Base-by-base conservation (phyloP, 345 rosid genomes). In the Euclidium syriacum region DNA sequence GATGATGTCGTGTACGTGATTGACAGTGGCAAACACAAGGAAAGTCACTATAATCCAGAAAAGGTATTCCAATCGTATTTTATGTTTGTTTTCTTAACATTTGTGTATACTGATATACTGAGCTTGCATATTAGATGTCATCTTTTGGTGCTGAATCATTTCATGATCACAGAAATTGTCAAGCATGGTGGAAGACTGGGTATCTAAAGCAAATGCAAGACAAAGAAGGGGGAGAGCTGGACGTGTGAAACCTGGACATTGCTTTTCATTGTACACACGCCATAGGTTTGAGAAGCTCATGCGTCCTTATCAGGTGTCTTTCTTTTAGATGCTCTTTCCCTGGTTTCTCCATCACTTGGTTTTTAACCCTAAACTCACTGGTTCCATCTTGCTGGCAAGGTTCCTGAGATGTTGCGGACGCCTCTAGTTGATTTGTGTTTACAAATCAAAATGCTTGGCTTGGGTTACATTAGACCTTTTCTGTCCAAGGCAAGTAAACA, bases 181-280 rank as follows among this genome's bases (percentile, higher is more conserved):
- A 46, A 86, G 95, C 79, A 91, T 91, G 96, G 95, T 88, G 59
- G 96, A 91, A 80, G 98, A 91, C 75, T 91, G 98, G 98, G 83
- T 91, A 72, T 86, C 96, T 62, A 80, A 79, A 79, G 98, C 98
- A 49, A 91, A 91, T 77, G 90, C 86, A 29, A 80, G 88, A 75
- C 96, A 91, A 42, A 79, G 98, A 5, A 78, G 81, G 47, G 96
- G 98, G 66, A 80, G 98, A 79, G 98, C 96, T 64, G 96, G 96
- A 20, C 95, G 98, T 29, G 98, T 91, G 58, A 88, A 86, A 78
- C 96, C 96, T 54, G 96, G 98, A 71, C 79, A 67, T 23, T 91
- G 98, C 78, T 86, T 79, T 76, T 81, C 85, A 56, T 75, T 88
- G 81, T 91, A 83, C 73, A 86, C 98, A 29, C 70, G 64, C 10